These are phyloP conservation scores for Solanum piurae DNA, from an alignment of 257 asterid genomes.

Conservation along the genomic window DNA sequence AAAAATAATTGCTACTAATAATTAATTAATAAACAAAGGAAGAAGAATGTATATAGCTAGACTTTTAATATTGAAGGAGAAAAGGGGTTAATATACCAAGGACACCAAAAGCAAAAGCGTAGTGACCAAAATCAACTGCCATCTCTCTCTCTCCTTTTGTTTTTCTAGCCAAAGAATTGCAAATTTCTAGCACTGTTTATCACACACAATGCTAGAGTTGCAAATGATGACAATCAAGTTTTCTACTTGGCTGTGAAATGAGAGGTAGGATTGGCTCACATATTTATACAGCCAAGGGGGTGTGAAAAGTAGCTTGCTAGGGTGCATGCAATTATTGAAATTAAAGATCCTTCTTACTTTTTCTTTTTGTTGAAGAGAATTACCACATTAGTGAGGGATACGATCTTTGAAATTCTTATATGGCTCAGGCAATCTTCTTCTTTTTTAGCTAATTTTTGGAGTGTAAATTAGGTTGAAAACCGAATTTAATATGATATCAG, in stretches of 20 bases:
- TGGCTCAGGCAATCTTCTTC: background rate
- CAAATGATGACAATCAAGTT: background rate
- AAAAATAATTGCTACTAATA: no score
- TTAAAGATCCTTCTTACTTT: background rate
- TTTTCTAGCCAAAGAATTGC: background rate
- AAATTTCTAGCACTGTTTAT: background rate
- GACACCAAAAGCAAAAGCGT: slow-evolving; percentile 42
- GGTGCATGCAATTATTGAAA: background rate
- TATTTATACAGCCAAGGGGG: background rate
- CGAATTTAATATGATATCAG: background rate
- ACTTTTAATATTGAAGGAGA: background rate
- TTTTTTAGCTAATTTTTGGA: background rate
- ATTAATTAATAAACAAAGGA: background rate
- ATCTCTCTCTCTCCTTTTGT: background rate
- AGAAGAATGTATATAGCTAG: background rate
- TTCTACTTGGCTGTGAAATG: background rate
- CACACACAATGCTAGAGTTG: background rate
- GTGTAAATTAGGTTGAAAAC: background rate
- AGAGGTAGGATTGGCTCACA: background rate
- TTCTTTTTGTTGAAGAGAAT: background rate
- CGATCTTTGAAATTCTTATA: background rate
- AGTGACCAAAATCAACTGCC: background rate
- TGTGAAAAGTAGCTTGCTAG: background rate
- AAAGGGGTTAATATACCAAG: slow-evolving; percentile 20
- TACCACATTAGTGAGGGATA: background rate